Conservation (phyloP, 148 eudicot species). For the Chenopodium album region DNA sequence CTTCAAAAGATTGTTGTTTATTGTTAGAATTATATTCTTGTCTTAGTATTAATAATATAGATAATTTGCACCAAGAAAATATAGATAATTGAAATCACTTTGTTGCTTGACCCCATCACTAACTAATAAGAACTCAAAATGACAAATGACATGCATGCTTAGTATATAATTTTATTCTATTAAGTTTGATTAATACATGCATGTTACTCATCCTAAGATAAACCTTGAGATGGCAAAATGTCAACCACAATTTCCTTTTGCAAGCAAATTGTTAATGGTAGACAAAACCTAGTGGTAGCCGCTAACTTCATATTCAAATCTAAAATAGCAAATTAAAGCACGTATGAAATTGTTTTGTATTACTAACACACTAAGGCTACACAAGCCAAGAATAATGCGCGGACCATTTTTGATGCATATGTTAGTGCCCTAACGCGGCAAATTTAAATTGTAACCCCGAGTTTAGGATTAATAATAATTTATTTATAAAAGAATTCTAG, state of each 20-base stretch:
- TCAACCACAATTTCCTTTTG: not conserved
- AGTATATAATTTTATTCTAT: too few species aligned
- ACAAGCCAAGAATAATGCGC: not conserved
- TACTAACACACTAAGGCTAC: not conserved
- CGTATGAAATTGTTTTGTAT: not conserved
- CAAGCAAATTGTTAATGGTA: constrained; percentile 1
- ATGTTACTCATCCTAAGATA: not conserved
- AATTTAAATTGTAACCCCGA: not conserved
- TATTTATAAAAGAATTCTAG: too few species aligned
- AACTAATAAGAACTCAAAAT: too few species aligned
- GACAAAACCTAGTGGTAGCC: constrained; percentile 5
- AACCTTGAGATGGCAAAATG: constrained; percentile 3
- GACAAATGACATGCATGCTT: too few species aligned
- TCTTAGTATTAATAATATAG: too few species aligned
- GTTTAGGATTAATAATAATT: not conserved
- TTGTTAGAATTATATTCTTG: too few species aligned
- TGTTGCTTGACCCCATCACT: too few species aligned
- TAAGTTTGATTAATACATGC: not conserved
- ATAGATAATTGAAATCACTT: too few species aligned
- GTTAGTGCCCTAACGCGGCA: too few species aligned
- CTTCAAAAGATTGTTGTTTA: too few species aligned
- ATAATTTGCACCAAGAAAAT: too few species aligned
- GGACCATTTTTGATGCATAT: not conserved
- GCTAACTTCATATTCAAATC: not conserved
- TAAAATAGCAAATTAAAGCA: not conserved